Base-by-base conservation (phyloP, 345 rosid genomes). In the Citrus trifoliata region DNA sequence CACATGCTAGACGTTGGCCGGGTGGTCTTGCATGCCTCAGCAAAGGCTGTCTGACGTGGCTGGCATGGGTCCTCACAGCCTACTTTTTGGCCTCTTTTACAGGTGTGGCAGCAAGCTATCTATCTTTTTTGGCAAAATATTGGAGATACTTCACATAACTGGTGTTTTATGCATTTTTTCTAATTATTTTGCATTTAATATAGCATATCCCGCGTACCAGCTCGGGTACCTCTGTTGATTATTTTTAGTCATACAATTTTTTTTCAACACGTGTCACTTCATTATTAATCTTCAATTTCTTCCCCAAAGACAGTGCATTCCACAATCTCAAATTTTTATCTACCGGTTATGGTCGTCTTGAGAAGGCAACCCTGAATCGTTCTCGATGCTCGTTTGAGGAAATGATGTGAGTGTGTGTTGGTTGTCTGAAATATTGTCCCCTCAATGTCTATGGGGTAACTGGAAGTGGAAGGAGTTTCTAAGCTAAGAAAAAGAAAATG, bases 1-100 rank as follows among this genome's bases (percentile, higher is more conserved):
- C 40, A 38, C 40, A 38, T 38, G 9, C 0, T 2, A 0, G 10
- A 38, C 10, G 0, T 38, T 38, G 40, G 2, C 0, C 0, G 0
- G 0, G 40, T 38, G 10, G 40, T 38, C 40, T 6, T 5, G 35
- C 10, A 38, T 38, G 10, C 40, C 9, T 38, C 10, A 33, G 1
- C 1, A 5, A 33, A 33, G 35, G 35, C 0, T 33, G 35, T 33
- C 40, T 37, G 10, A 6, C 10, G 0, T 7, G 40, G 9, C 0
- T 6, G 40, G 7, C 0, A 35, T 6, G 7, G 37, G 32, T 35
- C 37, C 9, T 37, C 0, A 0, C 2, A 37, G 6, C 2, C 8
- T 37, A 37, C 5, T 37, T 38, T 38, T 38, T 38, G 0, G 2
- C 38, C 8, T 37, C 8, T 6, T 37, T 38, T 38, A 0, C 10